Evolutionary conservation across 2,329 filamentous ascomycete species (phyloP).

Genomic region (Aspergillus tanneri): DNA sequence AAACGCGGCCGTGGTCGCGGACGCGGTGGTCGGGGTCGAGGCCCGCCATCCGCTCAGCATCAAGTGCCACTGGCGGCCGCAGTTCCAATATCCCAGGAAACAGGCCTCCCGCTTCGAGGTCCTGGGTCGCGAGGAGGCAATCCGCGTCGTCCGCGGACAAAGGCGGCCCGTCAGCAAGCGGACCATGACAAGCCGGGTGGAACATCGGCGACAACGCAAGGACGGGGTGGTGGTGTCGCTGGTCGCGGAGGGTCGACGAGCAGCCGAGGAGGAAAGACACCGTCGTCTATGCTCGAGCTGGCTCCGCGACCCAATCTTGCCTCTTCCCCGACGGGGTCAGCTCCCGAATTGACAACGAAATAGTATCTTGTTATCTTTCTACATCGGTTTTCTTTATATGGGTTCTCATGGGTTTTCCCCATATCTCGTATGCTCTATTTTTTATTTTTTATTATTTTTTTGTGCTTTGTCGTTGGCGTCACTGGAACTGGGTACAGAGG

Average conservation of each 20-base stretch:
- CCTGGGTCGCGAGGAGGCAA: slow-evolving; percentile 75
- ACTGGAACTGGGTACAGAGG: slow-evolving; percentile 4
- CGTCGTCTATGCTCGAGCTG: slow-evolving; percentile 32
- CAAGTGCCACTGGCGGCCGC: slow-evolving; percentile 74
- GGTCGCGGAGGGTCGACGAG: slow-evolving; percentile 29
- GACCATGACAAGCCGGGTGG: slow-evolving; percentile 76
- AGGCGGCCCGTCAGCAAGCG: slow-evolving; percentile 76
- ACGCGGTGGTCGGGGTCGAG: slow-evolving; percentile 53
- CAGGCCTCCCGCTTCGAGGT: slow-evolving; percentile 69
- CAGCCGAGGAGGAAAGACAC: slow-evolving; percentile 29
- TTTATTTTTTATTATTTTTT: slow-evolving; percentile 2
- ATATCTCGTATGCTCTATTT: neutral
- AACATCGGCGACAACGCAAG: slow-evolving; percentile 26
- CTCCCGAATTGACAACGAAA: slow-evolving; percentile 31
- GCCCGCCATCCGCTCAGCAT: slow-evolving; percentile 65
- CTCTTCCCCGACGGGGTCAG: slow-evolving; percentile 22
- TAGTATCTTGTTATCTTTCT: slow-evolving; percentile 14
- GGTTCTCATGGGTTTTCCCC: no score
- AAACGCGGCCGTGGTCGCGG: slow-evolving; percentile 61
- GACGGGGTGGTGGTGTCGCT: slow-evolving; percentile 28
- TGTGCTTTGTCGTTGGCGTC: slow-evolving; percentile 2
- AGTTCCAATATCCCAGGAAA: slow-evolving; percentile 84
- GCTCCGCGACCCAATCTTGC: slow-evolving; percentile 29
- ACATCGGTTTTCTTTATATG: neutral
- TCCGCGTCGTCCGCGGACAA: slow-evolving; percentile 79